A percentile compares a stretch with the other conserved stretches of the same genome.
Conservation (phyloP, 495 filamentous ascomycete genomes). For the Tuber indicum region DNA sequence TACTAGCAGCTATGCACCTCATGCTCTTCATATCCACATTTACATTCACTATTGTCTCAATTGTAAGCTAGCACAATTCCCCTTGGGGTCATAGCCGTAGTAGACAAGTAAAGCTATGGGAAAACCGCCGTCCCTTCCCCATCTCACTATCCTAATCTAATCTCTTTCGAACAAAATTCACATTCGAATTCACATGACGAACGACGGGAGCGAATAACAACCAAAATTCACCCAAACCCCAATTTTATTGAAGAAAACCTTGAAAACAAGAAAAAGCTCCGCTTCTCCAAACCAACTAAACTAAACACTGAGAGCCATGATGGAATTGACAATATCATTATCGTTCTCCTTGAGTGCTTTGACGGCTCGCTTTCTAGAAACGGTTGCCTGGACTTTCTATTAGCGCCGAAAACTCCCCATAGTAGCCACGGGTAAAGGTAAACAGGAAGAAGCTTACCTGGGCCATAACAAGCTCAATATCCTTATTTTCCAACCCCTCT, state of each 20-base stretch:
- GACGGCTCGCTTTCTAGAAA: conserved; percentile 95
- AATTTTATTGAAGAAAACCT: conserved; percentile 5
- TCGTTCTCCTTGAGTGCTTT: conserved; percentile 98
- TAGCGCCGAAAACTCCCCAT: background rate
- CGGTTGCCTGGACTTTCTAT: conserved; percentile 61
- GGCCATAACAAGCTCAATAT: conserved; percentile 98
- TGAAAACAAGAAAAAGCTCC: conserved; percentile 1
- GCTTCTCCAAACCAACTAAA: conserved; percentile 15
- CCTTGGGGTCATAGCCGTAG: background rate
- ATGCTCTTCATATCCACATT: background rate
- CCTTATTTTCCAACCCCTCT: conserved; percentile 88
- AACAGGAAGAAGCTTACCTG: conserved; percentile 23
- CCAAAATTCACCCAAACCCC: background rate
- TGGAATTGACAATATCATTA: conserved; percentile 99
- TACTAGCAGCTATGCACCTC: background rate
- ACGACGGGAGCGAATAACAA: background rate
- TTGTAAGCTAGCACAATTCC: background rate
- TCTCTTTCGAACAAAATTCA: background rate
- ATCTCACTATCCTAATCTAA: conserved; percentile 1
- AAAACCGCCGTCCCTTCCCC: background rate
- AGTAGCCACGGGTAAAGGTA: background rate
- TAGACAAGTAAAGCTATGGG: background rate
- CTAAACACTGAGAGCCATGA: conserved; percentile 98
- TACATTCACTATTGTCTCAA: background rate
- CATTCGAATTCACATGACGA: background rate